These are phyloP conservation scores for Zymoseptoria ardabiliae DNA, from an alignment of 2,329 filamentous ascomycete genomes.

Conservation along the genomic window DNA sequence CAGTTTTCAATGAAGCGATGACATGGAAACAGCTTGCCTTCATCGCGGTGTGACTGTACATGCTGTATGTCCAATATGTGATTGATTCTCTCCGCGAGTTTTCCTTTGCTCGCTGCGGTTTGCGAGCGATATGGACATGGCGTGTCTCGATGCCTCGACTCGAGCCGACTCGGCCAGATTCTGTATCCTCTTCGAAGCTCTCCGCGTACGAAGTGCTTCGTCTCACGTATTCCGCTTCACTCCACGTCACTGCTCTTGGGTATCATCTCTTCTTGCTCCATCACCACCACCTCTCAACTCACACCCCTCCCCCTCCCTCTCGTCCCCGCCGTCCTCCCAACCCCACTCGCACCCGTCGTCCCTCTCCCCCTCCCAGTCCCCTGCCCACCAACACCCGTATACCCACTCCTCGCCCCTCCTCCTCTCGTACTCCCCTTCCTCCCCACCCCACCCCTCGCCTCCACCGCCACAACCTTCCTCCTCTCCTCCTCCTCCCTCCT, in stretches of 20 bases:
- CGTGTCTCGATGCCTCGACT: background rate
- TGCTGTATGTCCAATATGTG: background rate
- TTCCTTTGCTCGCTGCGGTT: background rate
- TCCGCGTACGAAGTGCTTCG: no score
- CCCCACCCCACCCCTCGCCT: slow-evolving; percentile 27
- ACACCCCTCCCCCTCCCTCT: slow-evolving; percentile 29
- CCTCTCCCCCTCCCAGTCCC: slow-evolving; percentile 46
- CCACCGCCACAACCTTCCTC: slow-evolving; percentile 47
- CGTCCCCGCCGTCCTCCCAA: slow-evolving; percentile 28
- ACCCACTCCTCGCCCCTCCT: slow-evolving; percentile 30
- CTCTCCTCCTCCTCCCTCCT: slow-evolving; percentile 48
- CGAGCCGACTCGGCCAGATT: background rate
- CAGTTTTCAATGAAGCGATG: background rate
- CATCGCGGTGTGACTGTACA: background rate
- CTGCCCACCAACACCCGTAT: slow-evolving; percentile 39
- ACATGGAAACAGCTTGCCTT: background rate
- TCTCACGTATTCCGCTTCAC: no score
- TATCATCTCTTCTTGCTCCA: background rate
- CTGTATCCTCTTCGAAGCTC: background rate
- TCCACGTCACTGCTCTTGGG: background rate
- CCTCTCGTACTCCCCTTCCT: slow-evolving; percentile 26
- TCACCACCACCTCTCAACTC: slow-evolving; percentile 12
- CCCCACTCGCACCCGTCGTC: slow-evolving; percentile 37
- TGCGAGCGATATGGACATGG: background rate
- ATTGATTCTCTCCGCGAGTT: background rate